These are phyloP conservation scores for Penicillium sclerotigenum DNA, from an alignment of 2,329 filamentous ascomycete genomes.

Conservation along the genomic window DNA sequence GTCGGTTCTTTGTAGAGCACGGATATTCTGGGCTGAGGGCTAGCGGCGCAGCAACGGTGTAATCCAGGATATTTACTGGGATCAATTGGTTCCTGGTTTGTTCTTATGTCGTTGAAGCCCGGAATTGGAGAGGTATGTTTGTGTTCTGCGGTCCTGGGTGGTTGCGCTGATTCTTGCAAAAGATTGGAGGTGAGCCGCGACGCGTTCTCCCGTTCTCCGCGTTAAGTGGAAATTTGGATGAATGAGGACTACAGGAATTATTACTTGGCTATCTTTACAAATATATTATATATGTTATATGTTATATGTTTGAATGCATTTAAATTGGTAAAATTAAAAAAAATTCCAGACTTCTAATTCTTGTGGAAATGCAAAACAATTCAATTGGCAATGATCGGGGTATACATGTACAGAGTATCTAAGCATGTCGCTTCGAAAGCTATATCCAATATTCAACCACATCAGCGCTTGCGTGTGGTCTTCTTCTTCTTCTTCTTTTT, in stretches of 20 bases:
- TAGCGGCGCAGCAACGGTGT: neutral
- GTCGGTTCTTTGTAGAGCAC: neutral
- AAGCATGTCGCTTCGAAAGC: constrained; percentile 1
- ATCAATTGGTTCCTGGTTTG: too few species aligned
- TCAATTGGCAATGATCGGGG: constrained; percentile 21
- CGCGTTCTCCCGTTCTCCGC: constrained; percentile 30
- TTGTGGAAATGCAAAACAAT: constrained; percentile 6
- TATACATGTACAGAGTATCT: constrained; percentile 23
- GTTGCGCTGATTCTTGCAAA: constrained; percentile 1
- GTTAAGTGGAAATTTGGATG: constrained; percentile 26
- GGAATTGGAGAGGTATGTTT: neutral
- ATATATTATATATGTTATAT: neutral
- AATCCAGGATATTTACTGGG: neutral
- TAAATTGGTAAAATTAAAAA: too few species aligned
- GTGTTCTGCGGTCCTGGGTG: neutral
- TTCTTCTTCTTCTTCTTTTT: constrained; percentile 51
- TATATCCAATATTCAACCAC: constrained; percentile 3
- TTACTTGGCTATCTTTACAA: neutral
- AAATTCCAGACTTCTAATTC: neutral
- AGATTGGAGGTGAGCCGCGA: constrained; percentile 24
- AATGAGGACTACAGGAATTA: neutral
- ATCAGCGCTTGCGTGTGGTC: constrained; percentile 41
- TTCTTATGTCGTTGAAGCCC: neutral
- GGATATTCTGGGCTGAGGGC: neutral
- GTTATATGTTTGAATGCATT: neutral